Conservation (phyloP, 2,329 filamentous ascomycete genomes). For the Aspergillus unguis region DNA sequence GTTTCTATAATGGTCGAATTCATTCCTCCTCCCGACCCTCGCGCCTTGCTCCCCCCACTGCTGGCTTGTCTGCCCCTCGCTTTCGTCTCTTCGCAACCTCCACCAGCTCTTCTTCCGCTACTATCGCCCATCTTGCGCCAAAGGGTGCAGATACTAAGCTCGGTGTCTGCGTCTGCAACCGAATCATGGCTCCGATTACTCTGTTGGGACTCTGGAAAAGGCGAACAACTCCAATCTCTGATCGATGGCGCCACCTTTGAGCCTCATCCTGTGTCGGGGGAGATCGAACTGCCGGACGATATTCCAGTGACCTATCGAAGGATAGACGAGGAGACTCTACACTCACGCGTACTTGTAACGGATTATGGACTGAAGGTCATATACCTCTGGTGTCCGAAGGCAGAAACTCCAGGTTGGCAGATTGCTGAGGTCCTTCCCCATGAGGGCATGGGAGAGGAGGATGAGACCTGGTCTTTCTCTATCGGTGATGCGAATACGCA, state of each 20-base stretch:
- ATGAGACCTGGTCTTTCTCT: constrained; percentile 51
- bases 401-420: constrained; percentile 55
- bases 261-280: constrained; percentile 62
- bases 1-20: constrained; percentile 49
- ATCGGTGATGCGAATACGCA: constrained; percentile 55
- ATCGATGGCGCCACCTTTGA: constrained; percentile 57
- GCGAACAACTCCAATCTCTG: constrained; percentile 51
- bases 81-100: constrained; percentile 57
- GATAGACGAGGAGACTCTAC: constrained; percentile 61
- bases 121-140: constrained; percentile 63
- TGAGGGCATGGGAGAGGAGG: constrained; percentile 49
- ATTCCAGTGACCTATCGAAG: constrained; percentile 55
- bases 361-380: constrained; percentile 56
- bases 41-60: constrained; percentile 58
- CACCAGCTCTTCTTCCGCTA: constrained; percentile 58
- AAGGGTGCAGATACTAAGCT: constrained; percentile 56
- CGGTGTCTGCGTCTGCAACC: constrained; percentile 39
- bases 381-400: constrained; percentile 61
- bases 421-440: constrained; percentile 57
- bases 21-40: constrained; percentile 54
- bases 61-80: constrained; percentile 62
- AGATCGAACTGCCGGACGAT: constrained; percentile 61
- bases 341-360: constrained; percentile 51
- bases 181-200: constrained; percentile 59
- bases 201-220: constrained; percentile 56